A percentile compares a stretch with the other conserved stretches of the same genome.
Conservation (phyloP, 345 rosid species). For the Cochlearia excelsa region DNA sequence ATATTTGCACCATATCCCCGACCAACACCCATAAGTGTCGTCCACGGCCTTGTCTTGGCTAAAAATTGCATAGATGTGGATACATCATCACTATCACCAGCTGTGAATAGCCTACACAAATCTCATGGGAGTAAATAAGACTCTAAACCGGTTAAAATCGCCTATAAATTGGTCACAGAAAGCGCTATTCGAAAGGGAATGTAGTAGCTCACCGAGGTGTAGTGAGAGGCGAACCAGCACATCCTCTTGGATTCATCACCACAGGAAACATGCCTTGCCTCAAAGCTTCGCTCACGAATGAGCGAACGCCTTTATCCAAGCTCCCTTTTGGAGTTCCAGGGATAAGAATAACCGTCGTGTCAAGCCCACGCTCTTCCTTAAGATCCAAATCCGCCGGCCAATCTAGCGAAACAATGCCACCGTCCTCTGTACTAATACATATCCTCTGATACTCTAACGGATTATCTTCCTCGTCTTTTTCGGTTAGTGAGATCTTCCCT, state of each 20-base stretch:
- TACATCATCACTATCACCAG: conserved; percentile 96
- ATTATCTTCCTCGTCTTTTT: conserved; percentile 23
- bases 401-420: conserved; percentile 81
- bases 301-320: conserved; percentile 49
- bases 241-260: conserved; percentile 98
- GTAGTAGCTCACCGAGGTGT: conserved; percentile 61
- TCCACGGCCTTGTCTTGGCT: conserved; percentile 85
- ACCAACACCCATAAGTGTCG: conserved; percentile 77
- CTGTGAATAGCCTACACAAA: conserved; percentile 83
- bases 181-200: neutral
- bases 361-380: conserved; percentile 72
- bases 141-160: neutral
- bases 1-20: conserved; percentile 92
- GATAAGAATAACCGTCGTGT: conserved; percentile 71
- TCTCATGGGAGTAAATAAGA: neutral
- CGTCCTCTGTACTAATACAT: conserved; percentile 63
- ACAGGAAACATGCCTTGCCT: conserved; percentile 71
- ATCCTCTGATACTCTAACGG: conserved; percentile 70
- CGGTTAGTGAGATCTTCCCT: conserved; percentile 49
- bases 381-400: conserved; percentile 84
- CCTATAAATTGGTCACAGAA: neutral
- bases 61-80: conserved; percentile 67
- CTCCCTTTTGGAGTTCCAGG: conserved; percentile 87
- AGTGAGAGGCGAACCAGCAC: conserved; percentile 90
- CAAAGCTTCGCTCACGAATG: conserved; percentile 62